Base-by-base conservation (phyloP, 2,329 filamentous ascomycete species). In the Paraconiothyrium brasiliense region DNA sequence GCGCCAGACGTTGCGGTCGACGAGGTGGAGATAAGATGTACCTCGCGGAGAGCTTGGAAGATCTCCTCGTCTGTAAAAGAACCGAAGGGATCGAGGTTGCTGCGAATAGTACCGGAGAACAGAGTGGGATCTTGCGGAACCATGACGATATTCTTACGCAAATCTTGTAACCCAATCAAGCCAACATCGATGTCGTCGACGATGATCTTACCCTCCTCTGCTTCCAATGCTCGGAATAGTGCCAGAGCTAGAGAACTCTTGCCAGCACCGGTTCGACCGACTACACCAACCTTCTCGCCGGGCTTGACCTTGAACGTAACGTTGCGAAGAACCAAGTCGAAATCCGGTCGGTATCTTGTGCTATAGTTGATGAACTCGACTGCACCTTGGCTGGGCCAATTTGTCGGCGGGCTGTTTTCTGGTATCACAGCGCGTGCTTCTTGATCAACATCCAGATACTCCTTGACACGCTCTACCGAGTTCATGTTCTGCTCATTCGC, bases 401-500 rank as follows among this genome's bases (percentile, higher is more conserved):
- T 89, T 4, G 85, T 79, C 0, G 90, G 85, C 7, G 95, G 95
- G 32, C 92, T 87, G 66, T 88, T 92, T 61, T 94, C 89, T 58
- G 93, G 89, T 44, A 97, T 86, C 44, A 97, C 83, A 1, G 92
- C 85, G 0, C 86, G 84, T 1, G 95, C 94, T 80, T 99, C 95
- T 77, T 97, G 94, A 71, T 98, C 94, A 0, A 99, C 92, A 48
- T 98, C 93, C 39, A 98, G 86, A 75, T 98, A 99, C 77, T 99
- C 95, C 82, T 97, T 96, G 75, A 99, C 90, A 73, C 95, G 92
- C 81, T 99, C 95, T 52, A 98, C 94, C 2, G 94, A 94, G 80
- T 99, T 99, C 95, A 99, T 98, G 80, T 97, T 98, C 80, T 99
- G 95, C 81, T 99, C 95, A 73, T 98, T 97, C 75, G 92, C 89